These are phyloP conservation scores for Paramecium pentaurelia DNA, from an alignment of 73 alveolate species.

Conservation along the genomic window DNA sequence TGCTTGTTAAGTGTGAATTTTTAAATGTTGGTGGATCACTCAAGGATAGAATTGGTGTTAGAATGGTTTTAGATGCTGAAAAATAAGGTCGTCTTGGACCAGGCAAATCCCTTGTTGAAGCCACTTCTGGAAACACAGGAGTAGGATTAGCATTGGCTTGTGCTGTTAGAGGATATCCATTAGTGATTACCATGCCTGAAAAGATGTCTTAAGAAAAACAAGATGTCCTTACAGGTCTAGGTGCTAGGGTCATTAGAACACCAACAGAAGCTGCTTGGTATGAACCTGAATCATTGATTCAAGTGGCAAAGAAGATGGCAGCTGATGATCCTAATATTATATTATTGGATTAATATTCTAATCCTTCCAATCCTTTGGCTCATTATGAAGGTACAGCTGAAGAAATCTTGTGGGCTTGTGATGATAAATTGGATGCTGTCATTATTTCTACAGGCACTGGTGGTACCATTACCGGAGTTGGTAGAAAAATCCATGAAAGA, in stretches of 20 bases:
- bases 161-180: constrained; percentile 94
- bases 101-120: constrained; percentile 96
- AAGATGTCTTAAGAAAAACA: constrained; percentile 97
- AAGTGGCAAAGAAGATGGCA: constrained; percentile 62
- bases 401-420: constrained; percentile 95
- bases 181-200: constrained; percentile 91
- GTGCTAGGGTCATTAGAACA: constrained; percentile 97
- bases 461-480: constrained; percentile 95
- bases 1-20: constrained; percentile 92
- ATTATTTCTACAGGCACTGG: constrained; percentile 96
- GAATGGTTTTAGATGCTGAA: constrained; percentile 96
- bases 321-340: constrained; percentile 74
- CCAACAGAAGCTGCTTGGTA: constrained; percentile 81
- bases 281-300: constrained; percentile 72
- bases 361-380: constrained; percentile 97
- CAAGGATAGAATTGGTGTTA: constrained; percentile 95
- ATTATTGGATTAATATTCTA: constrained; percentile 93
- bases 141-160: constrained; percentile 97
- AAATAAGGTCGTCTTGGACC: constrained; percentile 82
- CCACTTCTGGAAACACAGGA: constrained; percentile 99
- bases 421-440: constrained; percentile 85
- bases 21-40: constrained; percentile 97
- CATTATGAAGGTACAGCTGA: constrained; percentile 99
- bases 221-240: constrained; percentile 94
- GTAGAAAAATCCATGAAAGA: constrained; percentile 91